These are phyloP conservation scores for Huiozyma naganishii DNA, from an alignment of 805 yeast genomes.

Conservation along the genomic window DNA sequence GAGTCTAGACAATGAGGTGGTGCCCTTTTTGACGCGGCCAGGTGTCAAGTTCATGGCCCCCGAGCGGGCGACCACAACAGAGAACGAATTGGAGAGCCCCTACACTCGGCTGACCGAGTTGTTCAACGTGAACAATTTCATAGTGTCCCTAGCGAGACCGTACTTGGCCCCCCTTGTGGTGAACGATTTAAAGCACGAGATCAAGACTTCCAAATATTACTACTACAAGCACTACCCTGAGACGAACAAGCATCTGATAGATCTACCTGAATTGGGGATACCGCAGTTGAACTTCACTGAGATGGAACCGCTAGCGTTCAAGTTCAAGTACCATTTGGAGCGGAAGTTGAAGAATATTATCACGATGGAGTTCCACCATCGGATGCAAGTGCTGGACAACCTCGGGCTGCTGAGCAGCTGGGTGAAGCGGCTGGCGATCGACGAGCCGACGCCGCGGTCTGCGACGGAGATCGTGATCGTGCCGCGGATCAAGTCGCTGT, in stretches of 20 bases:
- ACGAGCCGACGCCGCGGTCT: constrained; percentile 74
- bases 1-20: constrained; percentile 52
- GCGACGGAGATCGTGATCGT: constrained; percentile 83
- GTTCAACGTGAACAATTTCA: constrained; percentile 88
- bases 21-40: constrained; percentile 34
- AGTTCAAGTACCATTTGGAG: constrained; percentile 27
- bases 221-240: constrained; percentile 32
- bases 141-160: constrained; percentile 87
- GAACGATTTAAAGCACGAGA: constrained; percentile 68
- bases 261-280: constrained; percentile 13
- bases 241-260: constrained; percentile 13
- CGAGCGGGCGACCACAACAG: constrained; percentile 32
- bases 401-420: constrained; percentile 63
- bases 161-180: constrained; percentile 83
- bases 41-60: constrained; percentile 31
- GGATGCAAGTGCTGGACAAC: constrained; percentile 70
- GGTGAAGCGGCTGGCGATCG: constrained; percentile 68
- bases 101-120: constrained; percentile 83
- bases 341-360: constrained; percentile 42
- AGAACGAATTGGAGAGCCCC: constrained; percentile 46
- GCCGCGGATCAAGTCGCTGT: constrained; percentile 66
- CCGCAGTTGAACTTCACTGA: constrained; percentile 26
- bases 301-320: constrained; percentile 28
- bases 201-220: constrained; percentile 30
- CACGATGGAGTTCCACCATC: constrained; percentile 73